Evolutionary conservation across 2,329 filamentous ascomycete species (phyloP), one percentile per base, ranked within the genome.

Genomic region (Diaporthe sp.): DNA sequence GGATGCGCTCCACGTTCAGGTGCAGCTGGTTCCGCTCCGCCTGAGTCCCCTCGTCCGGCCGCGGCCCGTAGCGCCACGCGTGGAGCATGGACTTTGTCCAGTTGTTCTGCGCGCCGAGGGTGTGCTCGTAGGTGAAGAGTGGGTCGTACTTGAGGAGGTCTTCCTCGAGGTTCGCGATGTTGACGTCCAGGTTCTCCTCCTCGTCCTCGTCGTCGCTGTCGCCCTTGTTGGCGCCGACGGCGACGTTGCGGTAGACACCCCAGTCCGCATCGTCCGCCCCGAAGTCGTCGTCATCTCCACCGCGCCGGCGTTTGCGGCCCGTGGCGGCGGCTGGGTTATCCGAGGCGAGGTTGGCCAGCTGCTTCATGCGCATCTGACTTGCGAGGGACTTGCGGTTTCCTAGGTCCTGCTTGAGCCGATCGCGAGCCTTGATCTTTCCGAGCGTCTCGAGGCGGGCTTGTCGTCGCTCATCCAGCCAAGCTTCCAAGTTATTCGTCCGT

Each of bases 341-440:
- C 0, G 96, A 96, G 4, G 97, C 97, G 1, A 99, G 92, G 80
- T 98, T 98, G 75, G 97, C 97, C 74, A 99, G 95, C 68, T 93
- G 96, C 85, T 98, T 98, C 97, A 99, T 99, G 76, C 97, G 94
- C 85, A 97, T 97, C 83, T 98, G 96, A 73, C 94, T 97, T 12
- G 97, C 97, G 27, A 98, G 91, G 0, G 96, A 98, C 83, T 99
- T 99, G 81, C 97, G 94, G 84, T 98, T 98, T 73, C 96, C 96
- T 1, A 98, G 90, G 81, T 99, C 97, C 56, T 95, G 94, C 85
- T 98, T 98, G 75, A 98, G 90, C 25, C 96, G 92, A 80, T 98
- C 95, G 70, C 95, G 93, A 78, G 98, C 96, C 83, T 97, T 98
- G 83, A 99, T 97, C 83, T 92, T 95, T 79, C 94, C 89, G 3